phyloP scores from a whole-genome alignment of 805 yeast species.

The Lachancea lanzarotensis region DNA sequence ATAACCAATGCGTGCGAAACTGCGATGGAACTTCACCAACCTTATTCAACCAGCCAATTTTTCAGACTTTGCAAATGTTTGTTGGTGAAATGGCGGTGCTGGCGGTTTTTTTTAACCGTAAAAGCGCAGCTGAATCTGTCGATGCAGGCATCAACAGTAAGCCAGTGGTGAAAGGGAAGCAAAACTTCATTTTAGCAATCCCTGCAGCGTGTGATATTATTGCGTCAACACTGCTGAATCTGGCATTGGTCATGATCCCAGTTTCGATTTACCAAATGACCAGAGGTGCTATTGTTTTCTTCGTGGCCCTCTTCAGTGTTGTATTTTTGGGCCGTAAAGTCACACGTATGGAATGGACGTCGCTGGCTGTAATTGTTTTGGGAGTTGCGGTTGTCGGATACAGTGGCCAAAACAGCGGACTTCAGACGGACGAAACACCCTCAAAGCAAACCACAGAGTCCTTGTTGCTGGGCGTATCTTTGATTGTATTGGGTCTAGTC shows the following conservation, averaged over 20 bases:
- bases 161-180: conserved; percentile 16
- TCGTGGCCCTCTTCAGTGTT: conserved; percentile 67
- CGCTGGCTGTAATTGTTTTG: conserved; percentile 53
- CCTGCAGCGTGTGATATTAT: conserved; percentile 68
- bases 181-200: conserved; percentile 39
- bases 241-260: conserved; percentile 69
- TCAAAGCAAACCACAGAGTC: conserved; percentile 17
- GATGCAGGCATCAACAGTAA: conserved; percentile 1
- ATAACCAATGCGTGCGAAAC: conserved; percentile 58
- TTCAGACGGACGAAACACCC: conserved; percentile 5
- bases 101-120: conserved; percentile 32
- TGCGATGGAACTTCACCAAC: conserved; percentile 26
- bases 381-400: conserved; percentile 72
- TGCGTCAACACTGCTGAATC: conserved; percentile 69
- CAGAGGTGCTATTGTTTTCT: conserved; percentile 69
- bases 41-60: conserved; percentile 66
- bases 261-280: conserved; percentile 82
- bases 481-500: conserved; percentile 57
- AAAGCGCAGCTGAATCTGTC: not conserved
- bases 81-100: conserved; percentile 56
- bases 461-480: conserved; percentile 47
- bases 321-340: conserved; percentile 51
- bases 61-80: conserved; percentile 79
- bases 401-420: conserved; percentile 45
- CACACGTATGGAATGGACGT: conserved; percentile 59